These are phyloP conservation scores for Gymnopilus dilepis DNA, from an alignment of 768 basidiomycete genomes.

Conservation along the genomic window DNA sequence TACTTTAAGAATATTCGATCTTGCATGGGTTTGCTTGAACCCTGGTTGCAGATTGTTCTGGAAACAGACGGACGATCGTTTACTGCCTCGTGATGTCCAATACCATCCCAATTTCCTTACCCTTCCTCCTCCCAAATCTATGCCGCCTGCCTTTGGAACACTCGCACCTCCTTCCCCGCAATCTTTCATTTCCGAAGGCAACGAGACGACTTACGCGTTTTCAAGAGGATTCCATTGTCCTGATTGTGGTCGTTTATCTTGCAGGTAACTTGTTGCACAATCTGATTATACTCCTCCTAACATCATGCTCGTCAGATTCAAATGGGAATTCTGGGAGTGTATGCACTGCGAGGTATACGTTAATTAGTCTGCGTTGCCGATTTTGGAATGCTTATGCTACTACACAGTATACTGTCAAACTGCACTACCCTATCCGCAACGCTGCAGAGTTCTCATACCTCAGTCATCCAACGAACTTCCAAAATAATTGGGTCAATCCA, in stretches of 20 bases:
- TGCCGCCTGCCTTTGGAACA: slow-evolving; percentile 41
- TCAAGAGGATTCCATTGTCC: slow-evolving; percentile 74
- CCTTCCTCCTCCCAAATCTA: slow-evolving; percentile 35
- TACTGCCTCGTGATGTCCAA: slow-evolving; percentile 41
- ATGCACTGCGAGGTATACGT: slow-evolving; percentile 56
- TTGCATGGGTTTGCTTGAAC: slow-evolving; percentile 69
- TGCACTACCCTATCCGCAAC: slow-evolving; percentile 31
- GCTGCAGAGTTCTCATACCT: slow-evolving; percentile 43
- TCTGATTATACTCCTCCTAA: slow-evolving; percentile 4
- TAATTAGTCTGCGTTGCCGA: no score
- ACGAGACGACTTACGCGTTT: slow-evolving; percentile 59
- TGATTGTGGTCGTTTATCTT: slow-evolving; percentile 73
- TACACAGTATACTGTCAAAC: slow-evolving; percentile 14
- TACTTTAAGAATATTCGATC: slow-evolving; percentile 59
- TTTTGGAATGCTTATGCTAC: no score
- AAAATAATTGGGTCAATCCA: slow-evolving; percentile 35
- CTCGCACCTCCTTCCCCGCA: slow-evolving; percentile 43
- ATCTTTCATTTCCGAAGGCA: slow-evolving; percentile 31
- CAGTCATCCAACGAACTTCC: slow-evolving; percentile 34
- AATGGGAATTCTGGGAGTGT: slow-evolving; percentile 82
- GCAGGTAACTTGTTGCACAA: slow-evolving; percentile 52
- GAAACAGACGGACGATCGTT: slow-evolving; percentile 32
- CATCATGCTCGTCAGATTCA: slow-evolving; percentile 49
- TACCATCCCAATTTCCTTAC: slow-evolving; percentile 56
- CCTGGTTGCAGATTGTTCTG: slow-evolving; percentile 65